Evolutionary conservation across 225 moss, liverwort and hornwort species (phyloP), one percentile per base, ranked within the genome.

Genomic region (Marchantia polymorpha): DNA sequence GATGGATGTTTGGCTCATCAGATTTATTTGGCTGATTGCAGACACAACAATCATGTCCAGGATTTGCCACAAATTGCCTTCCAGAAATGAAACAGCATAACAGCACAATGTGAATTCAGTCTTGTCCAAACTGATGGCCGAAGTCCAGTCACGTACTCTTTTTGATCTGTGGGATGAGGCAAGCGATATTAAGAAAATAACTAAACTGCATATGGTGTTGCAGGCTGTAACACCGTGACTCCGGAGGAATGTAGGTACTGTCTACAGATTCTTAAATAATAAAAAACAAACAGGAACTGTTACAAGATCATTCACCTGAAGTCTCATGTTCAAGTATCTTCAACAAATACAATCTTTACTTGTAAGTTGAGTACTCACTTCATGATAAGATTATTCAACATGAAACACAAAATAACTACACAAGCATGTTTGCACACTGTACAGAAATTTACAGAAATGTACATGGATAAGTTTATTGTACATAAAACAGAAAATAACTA

Each of bases 151-250:
- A 7, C 25, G 63, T 25, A 49, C 71, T 20, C 47, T 19, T 10
- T 22, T 54, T 14, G 80, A 76, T 17, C 54, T 80, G 8, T 84
- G 83, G 83, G 83, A 84, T 39, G 83, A 84, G 71, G 80, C 83
- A 13, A 84, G 83, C 47, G 83, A 84, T 72, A 30, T 7, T 84
- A 80, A 31, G 83, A 84, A 60, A 84, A 84, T 29, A 50, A 14
- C 7, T 48, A 84, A 47, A 84, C 83, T 53, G 83, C 72, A 52
- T 84, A 84, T 15, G 83, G 76, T 20, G 66, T 80, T 20, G 80
- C 80, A 23, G 79, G 83, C 31, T 84, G 83, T 27, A 22, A 77
- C 22, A n/a, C 71, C 17, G 61, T 84, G 7, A 63, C 63, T 53
- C 39, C 25, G 30, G 6, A 69, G 20, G 26, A 27, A 0, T 84